These are phyloP conservation scores for Xylariales sp. DNA, from an alignment of 2,329 filamentous ascomycete species.

Conservation along the genomic window DNA sequence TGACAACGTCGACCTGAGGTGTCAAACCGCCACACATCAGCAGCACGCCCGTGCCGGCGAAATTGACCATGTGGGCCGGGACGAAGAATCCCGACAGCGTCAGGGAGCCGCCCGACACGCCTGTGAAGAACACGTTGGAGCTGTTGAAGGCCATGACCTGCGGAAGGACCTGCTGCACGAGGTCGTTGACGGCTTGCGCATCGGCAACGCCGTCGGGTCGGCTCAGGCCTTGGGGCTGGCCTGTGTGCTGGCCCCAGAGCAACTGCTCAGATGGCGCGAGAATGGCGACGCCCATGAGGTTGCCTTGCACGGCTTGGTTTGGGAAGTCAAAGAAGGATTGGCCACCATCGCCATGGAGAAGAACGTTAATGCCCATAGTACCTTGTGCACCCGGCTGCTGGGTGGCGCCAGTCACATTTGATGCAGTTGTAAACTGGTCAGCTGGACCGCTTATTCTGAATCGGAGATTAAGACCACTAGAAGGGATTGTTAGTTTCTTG, in stretches of 20 bases:
- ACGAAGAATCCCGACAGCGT: constrained; percentile 54
- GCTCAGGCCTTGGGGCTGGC: constrained; percentile 45
- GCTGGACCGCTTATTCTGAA: constrained; percentile 53
- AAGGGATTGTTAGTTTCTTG: too few species aligned
- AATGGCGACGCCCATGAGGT: constrained; percentile 47
- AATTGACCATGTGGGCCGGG: constrained; percentile 49
- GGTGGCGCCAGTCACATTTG: constrained; percentile 42
- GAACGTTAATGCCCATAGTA: constrained; percentile 47
- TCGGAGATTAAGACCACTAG: constrained; percentile 46
- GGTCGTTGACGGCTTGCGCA: constrained; percentile 49
- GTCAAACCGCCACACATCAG: constrained; percentile 51
- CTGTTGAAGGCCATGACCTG: constrained; percentile 49
- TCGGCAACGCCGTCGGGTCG: constrained; percentile 53
- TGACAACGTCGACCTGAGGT: constrained; percentile 45
- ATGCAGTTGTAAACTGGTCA: constrained; percentile 44
- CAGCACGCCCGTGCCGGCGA: constrained; percentile 44
- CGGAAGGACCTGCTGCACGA: constrained; percentile 44
- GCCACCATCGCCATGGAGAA: constrained; percentile 57
- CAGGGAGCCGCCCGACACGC: constrained; percentile 51
- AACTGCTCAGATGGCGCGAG: constrained; percentile 50
- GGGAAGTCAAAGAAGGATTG: constrained; percentile 56
- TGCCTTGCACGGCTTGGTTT: constrained; percentile 46
- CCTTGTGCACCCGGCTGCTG: constrained; percentile 26
- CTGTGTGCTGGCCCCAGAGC: constrained; percentile 54
- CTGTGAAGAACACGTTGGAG: constrained; percentile 51